phyloP scores from a whole-genome alignment of 169 alveolate genomes.

The Miamiensis avidus region DNA sequence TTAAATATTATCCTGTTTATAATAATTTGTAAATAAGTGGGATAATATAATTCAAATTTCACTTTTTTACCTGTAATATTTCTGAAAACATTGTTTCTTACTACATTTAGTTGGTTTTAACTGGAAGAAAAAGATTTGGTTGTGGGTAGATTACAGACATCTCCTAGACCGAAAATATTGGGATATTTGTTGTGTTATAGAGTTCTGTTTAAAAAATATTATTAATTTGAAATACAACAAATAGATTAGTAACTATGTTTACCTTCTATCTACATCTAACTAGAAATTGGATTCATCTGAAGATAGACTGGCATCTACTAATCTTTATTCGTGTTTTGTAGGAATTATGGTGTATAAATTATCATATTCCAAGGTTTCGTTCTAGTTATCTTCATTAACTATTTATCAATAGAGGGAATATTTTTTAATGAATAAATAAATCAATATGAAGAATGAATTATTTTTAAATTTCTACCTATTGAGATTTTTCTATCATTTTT shows the following conservation, averaged over 20 bases:
- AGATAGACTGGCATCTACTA: not conserved
- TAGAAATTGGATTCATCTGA: not conserved
- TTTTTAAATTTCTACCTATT: not conserved
- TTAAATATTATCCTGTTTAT: conserved; percentile 28
- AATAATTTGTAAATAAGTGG: too few species aligned
- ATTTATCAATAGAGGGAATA: not conserved
- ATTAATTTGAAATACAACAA: too few species aligned
- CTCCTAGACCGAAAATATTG: conserved; percentile 69
- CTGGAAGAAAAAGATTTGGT: conserved; percentile 71
- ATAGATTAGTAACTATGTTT: too few species aligned
- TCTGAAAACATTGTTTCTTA: conserved; percentile 50
- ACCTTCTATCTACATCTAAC: not conserved
- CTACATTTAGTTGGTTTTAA: conserved; percentile 60
- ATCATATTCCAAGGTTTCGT: not conserved
- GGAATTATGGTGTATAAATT: not conserved
- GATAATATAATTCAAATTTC: not conserved
- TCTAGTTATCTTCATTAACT: not conserved
- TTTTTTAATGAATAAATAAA: too few species aligned
- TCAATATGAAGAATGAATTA: too few species aligned
- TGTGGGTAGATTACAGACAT: conserved; percentile 49
- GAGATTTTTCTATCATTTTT: not conserved
- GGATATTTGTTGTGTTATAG: conserved; percentile 52
- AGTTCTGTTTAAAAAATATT: conserved; percentile 30
- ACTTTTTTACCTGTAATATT: not conserved
- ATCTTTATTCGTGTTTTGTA: not conserved